Evolutionary conservation across 306 rosid species (phyloP).

Genomic region (Begonia peltatifolia): DNA sequence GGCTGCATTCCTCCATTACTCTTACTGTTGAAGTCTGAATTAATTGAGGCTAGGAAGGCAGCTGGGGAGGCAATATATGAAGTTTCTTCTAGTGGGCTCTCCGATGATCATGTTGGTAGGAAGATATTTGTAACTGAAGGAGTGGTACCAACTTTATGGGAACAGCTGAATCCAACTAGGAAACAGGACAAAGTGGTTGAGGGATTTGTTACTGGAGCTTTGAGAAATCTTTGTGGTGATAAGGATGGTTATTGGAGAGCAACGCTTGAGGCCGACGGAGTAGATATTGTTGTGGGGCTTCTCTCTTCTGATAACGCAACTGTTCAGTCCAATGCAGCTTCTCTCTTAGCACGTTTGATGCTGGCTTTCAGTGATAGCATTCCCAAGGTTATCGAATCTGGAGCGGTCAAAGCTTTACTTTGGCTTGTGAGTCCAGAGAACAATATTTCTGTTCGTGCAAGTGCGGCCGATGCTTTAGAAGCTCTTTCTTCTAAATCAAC

Average conservation of each 20-base stretch:
- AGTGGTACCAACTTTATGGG: constrained; percentile 94
- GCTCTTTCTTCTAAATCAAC: constrained; percentile 77
- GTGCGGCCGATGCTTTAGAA: constrained; percentile 98
- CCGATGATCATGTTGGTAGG: constrained; percentile 82
- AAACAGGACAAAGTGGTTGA: constrained; percentile 79
- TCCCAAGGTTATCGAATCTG: constrained; percentile 83
- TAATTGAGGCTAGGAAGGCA: constrained; percentile 70
- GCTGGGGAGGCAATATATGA: constrained; percentile 93
- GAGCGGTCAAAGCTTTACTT: constrained; percentile 82
- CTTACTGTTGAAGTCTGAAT: constrained; percentile 71
- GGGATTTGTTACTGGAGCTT: constrained; percentile 89
- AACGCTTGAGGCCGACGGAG: constrained; percentile 92
- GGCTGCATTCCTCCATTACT: constrained; percentile 96
- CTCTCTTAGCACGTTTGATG: constrained; percentile 81
- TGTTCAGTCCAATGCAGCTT: constrained; percentile 95
- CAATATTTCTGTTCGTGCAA: constrained; percentile 77
- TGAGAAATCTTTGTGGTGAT: constrained; percentile 93
- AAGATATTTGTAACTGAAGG: constrained; percentile 93
- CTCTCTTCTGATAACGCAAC: constrained; percentile 77
- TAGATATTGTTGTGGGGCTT: constrained; percentile 78
- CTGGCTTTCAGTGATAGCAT: constrained; percentile 88
- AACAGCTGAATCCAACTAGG: constrained; percentile 58
- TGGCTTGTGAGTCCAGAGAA: constrained; percentile 62
- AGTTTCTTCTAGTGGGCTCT: constrained; percentile 88
- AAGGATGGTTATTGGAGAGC: constrained; percentile 92